Base-by-base conservation (phyloP, 129 eudicot genomes). In the Rutidosis leptorrhynchoides region DNA sequence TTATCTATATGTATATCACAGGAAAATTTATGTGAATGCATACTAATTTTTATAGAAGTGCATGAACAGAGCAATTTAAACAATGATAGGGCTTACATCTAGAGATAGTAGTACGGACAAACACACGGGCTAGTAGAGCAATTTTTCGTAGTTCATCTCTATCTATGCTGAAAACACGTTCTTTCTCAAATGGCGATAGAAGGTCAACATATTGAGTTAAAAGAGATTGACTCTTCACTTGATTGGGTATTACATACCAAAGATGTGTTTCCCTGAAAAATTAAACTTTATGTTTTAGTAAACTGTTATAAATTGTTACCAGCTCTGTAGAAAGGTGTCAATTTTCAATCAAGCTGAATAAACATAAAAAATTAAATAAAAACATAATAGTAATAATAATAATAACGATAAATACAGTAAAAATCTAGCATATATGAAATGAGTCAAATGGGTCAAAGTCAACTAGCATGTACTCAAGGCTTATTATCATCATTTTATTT, bases 71-170 rank as follows among this genome's bases (percentile, higher is more conserved):
- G 3, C 9, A 15, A 24, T 49, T 1, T 49, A 0, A 15, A 14
- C 12, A 53, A 64, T 64, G 43, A 24, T 73, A 58, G 55, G 57
- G 55, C 65, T 51, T 80, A 88, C 98, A 92, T 88, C 96, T 85
- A 27, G 98, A 78, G 55, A 88, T 92, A 12, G 98, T 85, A 56
- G 98, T 88, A 57, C 96, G 94, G 54, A 92, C 90, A 63, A 92
- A 75, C 3, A 84, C 85, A 54, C 91, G 98, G 12, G 98, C 96
- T 25, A 92, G 74, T 30, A 92, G 54, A 55, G 96, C 90, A 25
- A 70, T 78, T 71, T 92, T 92, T 67, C 71, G 82, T 55, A 83
- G 75, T 76, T 85, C 87, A 43, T 79, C 79, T 1, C 73, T 75
- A 7, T 53, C 42, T 61, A 92, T 77, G 58, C 81, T 79, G 52